Evolutionary conservation across 1,284 basidiomycete genomes (phyloP).

Genomic region (Marasmius oreades): DNA sequence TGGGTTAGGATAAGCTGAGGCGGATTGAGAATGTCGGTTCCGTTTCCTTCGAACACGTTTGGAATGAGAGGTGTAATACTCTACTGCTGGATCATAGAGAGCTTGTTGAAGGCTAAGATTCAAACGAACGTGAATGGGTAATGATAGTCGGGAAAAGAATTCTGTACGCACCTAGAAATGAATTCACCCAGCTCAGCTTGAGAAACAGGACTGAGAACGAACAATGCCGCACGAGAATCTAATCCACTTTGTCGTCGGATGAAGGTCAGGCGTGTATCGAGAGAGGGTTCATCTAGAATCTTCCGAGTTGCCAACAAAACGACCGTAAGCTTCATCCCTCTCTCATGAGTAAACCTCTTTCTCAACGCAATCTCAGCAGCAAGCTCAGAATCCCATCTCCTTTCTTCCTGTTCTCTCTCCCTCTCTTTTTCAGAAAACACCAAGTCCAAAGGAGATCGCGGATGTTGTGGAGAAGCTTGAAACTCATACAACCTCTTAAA

Average conservation of each 20-base stretch:
- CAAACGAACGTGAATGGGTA: conserved; percentile 5
- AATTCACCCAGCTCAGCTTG: conserved; percentile 82
- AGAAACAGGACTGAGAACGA: conserved; percentile 91
- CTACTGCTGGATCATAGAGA: conserved; percentile 82
- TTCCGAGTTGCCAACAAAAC: conserved; percentile 87
- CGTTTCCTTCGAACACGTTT: conserved; percentile 90
- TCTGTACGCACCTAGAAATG: conserved; percentile 57
- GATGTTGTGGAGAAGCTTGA: conserved; percentile 29
- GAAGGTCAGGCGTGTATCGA: conserved; percentile 82
- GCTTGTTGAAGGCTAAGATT: conserved; percentile 75
- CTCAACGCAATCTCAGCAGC: conserved; percentile 75
- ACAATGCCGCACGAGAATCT: conserved; percentile 88
- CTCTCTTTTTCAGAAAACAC: conserved; percentile 49
- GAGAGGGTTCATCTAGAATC: conserved; percentile 79
- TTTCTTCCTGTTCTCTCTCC: conserved; percentile 65
- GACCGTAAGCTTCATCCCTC: conserved; percentile 91
- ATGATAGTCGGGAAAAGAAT: conserved; percentile 4
- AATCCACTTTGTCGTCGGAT: conserved; percentile 86
- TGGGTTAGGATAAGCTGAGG: conserved; percentile 44
- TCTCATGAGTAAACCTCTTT: conserved; percentile 77
- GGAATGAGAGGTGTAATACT: conserved; percentile 91
- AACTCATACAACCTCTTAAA: conserved; percentile 81
- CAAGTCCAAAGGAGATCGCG: conserved; percentile 50
- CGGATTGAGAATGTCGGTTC: conserved; percentile 63
- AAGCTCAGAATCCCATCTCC: conserved; percentile 69